phyloP scores from a whole-genome alignment of 805 yeast species.

The Metschnikowia corniflorae region DNA sequence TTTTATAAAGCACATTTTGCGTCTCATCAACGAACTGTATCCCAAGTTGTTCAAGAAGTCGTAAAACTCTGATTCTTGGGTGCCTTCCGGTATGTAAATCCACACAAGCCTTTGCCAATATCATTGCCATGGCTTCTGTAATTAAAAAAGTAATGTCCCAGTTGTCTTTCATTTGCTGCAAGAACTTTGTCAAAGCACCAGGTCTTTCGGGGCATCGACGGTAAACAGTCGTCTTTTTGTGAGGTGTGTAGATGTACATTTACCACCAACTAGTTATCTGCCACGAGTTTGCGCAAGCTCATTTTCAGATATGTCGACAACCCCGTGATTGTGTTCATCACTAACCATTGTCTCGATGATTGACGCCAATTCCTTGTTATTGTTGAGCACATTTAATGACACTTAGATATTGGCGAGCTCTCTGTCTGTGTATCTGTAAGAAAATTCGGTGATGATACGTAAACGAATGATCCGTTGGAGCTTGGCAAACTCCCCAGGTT shows the following conservation, averaged over 20 bases:
- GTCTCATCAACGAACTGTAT: conserved; percentile 78
- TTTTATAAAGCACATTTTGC: conserved; percentile 78
- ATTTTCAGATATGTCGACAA: conserved; percentile 83
- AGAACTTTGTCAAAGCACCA: conserved; percentile 82
- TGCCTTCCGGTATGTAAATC: conserved; percentile 72
- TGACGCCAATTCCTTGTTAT: conserved; percentile 65
- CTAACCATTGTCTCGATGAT: conserved; percentile 57
- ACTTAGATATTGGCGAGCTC: conserved; percentile 75
- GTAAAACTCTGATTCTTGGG: conserved; percentile 61
- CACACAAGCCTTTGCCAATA: conserved; percentile 88
- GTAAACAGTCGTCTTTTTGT: conserved; percentile 66
- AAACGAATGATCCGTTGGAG: conserved; percentile 80
- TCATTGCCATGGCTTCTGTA: conserved; percentile 97
- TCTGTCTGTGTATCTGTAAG: conserved; percentile 69
- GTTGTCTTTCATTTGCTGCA: conserved; percentile 61
- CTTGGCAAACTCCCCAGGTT: conserved; percentile 82
- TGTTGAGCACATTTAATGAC: conserved; percentile 79
- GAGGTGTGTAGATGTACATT: conserved; percentile 42
- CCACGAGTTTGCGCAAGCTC: conserved; percentile 97
- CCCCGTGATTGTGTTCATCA: conserved; percentile 59
- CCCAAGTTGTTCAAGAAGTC: conserved; percentile 68
- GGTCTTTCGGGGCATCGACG: conserved; percentile 98
- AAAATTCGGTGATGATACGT: conserved; percentile 88
- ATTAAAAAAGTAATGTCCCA: conserved; percentile 95
- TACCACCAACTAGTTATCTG: conserved; percentile 93